Evolutionary conservation across 495 filamentous ascomycete species (phyloP).

Genomic region (Penicillium parvum): DNA sequence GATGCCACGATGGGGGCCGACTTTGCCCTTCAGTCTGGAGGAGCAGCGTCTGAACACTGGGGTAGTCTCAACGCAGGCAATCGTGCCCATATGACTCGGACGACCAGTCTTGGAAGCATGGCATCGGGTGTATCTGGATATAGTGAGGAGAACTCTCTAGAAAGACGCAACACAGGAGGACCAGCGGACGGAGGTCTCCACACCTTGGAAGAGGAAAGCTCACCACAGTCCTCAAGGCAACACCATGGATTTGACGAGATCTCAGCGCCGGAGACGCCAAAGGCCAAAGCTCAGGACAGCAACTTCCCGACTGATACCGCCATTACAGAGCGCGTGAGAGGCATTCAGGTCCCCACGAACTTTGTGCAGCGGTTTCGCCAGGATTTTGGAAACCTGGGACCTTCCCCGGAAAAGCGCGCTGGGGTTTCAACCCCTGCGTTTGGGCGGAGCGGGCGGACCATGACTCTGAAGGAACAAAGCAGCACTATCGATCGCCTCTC

Average conservation of each 20-base stretch:
- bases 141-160: slow-evolving; percentile 53
- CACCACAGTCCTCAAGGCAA: slow-evolving; percentile 32
- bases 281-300: slow-evolving; percentile 42
- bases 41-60: slow-evolving; percentile 61
- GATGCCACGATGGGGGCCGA: slow-evolving; percentile 76
- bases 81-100: slow-evolving; percentile 61
- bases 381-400: slow-evolving; percentile 50
- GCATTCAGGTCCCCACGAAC: slow-evolving; percentile 86
- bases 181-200: slow-evolving; percentile 51
- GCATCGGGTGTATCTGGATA: slow-evolving; percentile 83
- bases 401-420: slow-evolving; percentile 51
- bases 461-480: slow-evolving; percentile 95
- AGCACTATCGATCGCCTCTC: slow-evolving; percentile 91
- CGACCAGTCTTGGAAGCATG: slow-evolving; percentile 89
- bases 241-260: slow-evolving; percentile 26
- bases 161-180: slow-evolving; percentile 34
- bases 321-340: slow-evolving; percentile 79
- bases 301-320: slow-evolving; percentile 77
- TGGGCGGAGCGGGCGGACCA: slow-evolving; percentile 64
- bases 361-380: slow-evolving; percentile 77
- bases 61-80: slow-evolving; percentile 35
- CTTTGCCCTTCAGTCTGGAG: slow-evolving; percentile 80
- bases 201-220: slow-evolving; percentile 58
- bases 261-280: slow-evolving; percentile 41
- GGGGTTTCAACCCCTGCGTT: slow-evolving; percentile 49